Evolutionary conservation across 179 eudicot genomes (phyloP).

Genomic region (Sideroxylon spinosum): DNA sequence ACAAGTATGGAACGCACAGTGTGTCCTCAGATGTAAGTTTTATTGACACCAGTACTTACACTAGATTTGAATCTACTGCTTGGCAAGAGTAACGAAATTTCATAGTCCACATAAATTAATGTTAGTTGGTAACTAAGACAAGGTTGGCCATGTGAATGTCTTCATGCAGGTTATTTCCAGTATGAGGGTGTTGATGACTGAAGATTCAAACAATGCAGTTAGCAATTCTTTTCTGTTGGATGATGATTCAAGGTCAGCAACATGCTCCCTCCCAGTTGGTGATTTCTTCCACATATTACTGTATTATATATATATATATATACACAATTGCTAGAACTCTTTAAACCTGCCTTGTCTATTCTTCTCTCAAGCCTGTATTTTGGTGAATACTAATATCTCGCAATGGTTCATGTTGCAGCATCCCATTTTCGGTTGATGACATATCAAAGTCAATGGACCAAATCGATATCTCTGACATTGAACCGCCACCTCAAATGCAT

Average conservation of each 20-base stretch:
- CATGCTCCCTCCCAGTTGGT: no score
- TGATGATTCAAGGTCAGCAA: conserved; percentile 83
- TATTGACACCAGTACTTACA: conserved; percentile 14
- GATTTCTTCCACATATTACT: no score
- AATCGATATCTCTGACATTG: conserved; percentile 64
- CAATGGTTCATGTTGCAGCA: conserved; percentile 45
- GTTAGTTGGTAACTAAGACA: neutral
- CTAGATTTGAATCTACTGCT: conserved; percentile 11
- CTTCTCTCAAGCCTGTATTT: neutral
- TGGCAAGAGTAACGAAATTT: conserved; percentile 13
- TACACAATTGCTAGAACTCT: neutral
- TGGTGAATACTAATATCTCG: conserved; percentile 7
- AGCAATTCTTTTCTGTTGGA: conserved; percentile 62
- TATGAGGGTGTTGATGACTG: conserved; percentile 83
- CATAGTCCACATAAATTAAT: neutral
- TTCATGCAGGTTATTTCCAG: conserved; percentile 68
- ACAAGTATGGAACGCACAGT: conserved; percentile 93
- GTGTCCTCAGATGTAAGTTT: conserved; percentile 76
- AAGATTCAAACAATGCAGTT: conserved; percentile 72
- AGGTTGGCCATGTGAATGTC: conserved; percentile 12
- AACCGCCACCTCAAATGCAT: conserved; percentile 64
- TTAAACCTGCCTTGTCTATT: neutral
- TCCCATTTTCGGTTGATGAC: conserved; percentile 96
- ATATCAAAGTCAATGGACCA: conserved; percentile 83
- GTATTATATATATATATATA: neutral